A percentile compares a stretch with the other conserved stretches of the same genome.
phyloP scores from a whole-genome alignment of 148 eudicot species.

The Nepenthes mirabilis region DNA sequence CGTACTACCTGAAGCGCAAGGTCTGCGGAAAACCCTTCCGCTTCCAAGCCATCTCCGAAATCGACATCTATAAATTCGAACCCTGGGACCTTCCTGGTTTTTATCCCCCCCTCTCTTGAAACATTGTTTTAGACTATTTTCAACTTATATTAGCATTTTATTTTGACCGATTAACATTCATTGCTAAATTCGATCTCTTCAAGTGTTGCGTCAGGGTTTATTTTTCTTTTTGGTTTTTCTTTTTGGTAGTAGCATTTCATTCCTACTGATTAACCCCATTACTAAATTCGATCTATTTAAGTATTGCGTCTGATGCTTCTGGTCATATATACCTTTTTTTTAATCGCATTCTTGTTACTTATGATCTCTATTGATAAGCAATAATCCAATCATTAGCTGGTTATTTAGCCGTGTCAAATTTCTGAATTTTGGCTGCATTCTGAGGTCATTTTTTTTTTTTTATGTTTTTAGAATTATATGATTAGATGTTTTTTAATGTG shows the following conservation, averaged over 20 bases:
- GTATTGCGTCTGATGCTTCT: too few relatives aligned
- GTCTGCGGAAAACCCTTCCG: conserved; percentile 11
- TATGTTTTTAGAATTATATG: too few relatives aligned
- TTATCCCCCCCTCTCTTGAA: background rate
- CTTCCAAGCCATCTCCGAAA: conserved; percentile 11
- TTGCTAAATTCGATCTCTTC: background rate
- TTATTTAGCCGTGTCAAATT: too few relatives aligned
- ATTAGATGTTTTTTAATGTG: too few relatives aligned
- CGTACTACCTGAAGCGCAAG: conserved; percentile 11
- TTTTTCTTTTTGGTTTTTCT: too few relatives aligned
- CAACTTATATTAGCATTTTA: background rate
- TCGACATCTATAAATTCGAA: conserved; percentile 11
- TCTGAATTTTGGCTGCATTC: too few relatives aligned
- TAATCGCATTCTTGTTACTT: too few relatives aligned
- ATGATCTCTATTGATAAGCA: too few relatives aligned
- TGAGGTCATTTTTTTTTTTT: too few relatives aligned
- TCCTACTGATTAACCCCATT: background rate
- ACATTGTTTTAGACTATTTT: background rate
- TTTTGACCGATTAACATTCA: background rate
- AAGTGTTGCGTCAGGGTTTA: too few relatives aligned
- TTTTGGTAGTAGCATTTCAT: background rate
- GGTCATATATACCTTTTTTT: too few relatives aligned
- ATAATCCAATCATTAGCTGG: too few relatives aligned
- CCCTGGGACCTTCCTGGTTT: conserved; percentile 14
- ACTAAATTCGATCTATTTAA: background rate